phyloP scores from a whole-genome alignment of 1,139 yeast genomes.

The Komagataea norvegica region DNA sequence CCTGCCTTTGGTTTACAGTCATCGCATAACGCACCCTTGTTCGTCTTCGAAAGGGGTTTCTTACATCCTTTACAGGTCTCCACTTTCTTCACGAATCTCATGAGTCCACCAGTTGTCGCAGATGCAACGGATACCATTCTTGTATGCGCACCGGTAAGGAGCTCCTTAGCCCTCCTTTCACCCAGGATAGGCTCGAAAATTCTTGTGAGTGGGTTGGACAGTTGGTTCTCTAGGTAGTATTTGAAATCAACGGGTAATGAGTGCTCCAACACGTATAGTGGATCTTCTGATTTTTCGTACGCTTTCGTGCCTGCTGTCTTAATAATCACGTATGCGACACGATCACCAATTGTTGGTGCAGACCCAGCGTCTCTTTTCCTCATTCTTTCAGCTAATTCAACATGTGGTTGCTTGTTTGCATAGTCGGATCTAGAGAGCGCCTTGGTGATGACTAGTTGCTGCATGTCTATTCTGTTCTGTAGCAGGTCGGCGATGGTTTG shows the following conservation, averaged over 20 bases:
- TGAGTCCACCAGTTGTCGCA: constrained; percentile 68
- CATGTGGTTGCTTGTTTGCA: constrained; percentile 96
- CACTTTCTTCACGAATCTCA: constrained; percentile 87
- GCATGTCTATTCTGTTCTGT: constrained; percentile 88
- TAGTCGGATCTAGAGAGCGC: constrained; percentile 83
- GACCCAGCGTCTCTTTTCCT: constrained; percentile 94
- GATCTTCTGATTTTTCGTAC: constrained; percentile 96
- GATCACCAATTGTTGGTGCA: constrained; percentile 95
- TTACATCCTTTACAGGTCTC: constrained; percentile 87
- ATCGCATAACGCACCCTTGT: constrained; percentile 75
- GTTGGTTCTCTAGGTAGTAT: constrained; percentile 88
- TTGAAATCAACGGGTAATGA: constrained; percentile 92
- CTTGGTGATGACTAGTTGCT: constrained; percentile 90
- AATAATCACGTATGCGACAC: constrained; percentile 95
- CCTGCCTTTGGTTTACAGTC: constrained; percentile 76
- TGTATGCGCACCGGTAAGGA: constrained; percentile 79
- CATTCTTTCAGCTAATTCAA: constrained; percentile 94
- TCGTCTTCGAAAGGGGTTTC: constrained; percentile 64
- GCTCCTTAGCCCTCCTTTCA: constrained; percentile 71
- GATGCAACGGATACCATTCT: constrained; percentile 64
- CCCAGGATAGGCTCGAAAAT: constrained; percentile 96
- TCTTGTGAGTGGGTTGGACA: constrained; percentile 87
- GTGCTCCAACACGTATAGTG: constrained; percentile 85
- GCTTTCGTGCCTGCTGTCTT: constrained; percentile 82
- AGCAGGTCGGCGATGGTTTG: constrained; percentile 84